Conservation (phyloP, 768 basidiomycete species). For the Boletus insuetus region DNA sequence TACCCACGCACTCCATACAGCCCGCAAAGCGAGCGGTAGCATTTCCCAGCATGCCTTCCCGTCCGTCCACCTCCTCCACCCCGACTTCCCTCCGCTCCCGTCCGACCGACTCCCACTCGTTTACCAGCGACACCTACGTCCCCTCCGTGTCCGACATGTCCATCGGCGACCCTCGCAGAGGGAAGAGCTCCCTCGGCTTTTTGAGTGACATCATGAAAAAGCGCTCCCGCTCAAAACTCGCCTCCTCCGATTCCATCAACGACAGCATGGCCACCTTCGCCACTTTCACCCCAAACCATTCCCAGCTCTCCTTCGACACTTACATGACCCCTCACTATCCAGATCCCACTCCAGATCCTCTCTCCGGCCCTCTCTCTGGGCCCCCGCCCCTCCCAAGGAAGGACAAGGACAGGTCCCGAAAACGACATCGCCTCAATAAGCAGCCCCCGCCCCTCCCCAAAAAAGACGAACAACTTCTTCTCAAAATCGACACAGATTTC, state of each 20-base stretch:
- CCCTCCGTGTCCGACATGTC: slow-evolving; percentile 36
- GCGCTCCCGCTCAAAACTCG: slow-evolving; percentile 40
- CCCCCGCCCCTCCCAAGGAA: slow-evolving; percentile 23
- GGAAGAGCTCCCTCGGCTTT: slow-evolving; percentile 45
- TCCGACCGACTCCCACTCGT: slow-evolving; percentile 31
- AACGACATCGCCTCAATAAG: slow-evolving; percentile 21
- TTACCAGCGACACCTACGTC: slow-evolving; percentile 25
- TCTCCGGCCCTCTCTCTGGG: slow-evolving; percentile 5
- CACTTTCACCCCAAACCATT: slow-evolving; percentile 39
- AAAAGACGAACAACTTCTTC: slow-evolving; percentile 26
- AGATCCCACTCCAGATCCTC: not conserved
- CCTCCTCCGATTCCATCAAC: slow-evolving; percentile 31
- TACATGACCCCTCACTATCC: slow-evolving; percentile 12
- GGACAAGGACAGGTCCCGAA: slow-evolving; percentile 23
- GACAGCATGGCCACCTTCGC: slow-evolving; percentile 31
- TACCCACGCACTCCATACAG: slow-evolving; percentile 13
- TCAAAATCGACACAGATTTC: slow-evolving; percentile 28
- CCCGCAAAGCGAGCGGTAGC: slow-evolving; percentile 19
- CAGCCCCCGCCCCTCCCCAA: slow-evolving; percentile 13
- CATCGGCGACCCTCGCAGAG: slow-evolving; percentile 39
- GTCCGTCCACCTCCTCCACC: slow-evolving; percentile 34
- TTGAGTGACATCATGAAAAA: slow-evolving; percentile 42
- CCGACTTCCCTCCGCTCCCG: slow-evolving; percentile 26
- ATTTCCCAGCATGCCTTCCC: slow-evolving; percentile 31
- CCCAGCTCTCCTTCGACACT: slow-evolving; percentile 25